Base-by-base conservation (phyloP, 345 rosid genomes). In the Erucastrum elatum region DNA sequence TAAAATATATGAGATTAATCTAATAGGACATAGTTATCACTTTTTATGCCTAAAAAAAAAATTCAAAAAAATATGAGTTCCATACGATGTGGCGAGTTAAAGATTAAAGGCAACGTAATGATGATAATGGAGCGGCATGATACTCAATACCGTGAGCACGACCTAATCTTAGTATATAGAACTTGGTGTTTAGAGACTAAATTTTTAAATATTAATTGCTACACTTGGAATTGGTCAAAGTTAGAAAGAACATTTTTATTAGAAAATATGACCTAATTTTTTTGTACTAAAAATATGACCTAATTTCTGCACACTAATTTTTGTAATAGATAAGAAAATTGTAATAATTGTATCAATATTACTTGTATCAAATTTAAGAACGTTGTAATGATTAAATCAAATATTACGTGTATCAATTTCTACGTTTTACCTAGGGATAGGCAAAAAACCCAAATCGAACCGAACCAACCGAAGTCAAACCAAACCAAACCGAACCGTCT, bases 141-240 rank as follows among this genome's bases (percentile, higher is more conserved):
- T 66, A 66, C 53, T 34, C 71, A 51, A 34, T 34, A 26, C 84
- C 89, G 77, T 83, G 85, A 86, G 84, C 85, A 87, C 85, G 88
- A 66, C 88, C 92, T 83, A 79, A 73, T 4, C n/a, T 25, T 75
- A 56, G 9, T 10, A 58, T 66, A 34, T 55, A 53, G n/a, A 65
- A 75, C n/a, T 13, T 21, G 39, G n/a, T 35, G 17, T 35, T 25
- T 12, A n/a, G 11, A 33, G 6, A 49, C 35, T 30, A 46, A 30
- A 17, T 46, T 63, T 8, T 2, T 12, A 17, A 74, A 0, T 33
- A 12, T 29, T 25, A 12, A 25, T 25, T 34, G 64, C 65, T 64
- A 13, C 11, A 8, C 27, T 74, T 51, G 11, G 71, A 64, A 13
- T 11, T 65, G 30, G 71, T 55, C 78, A 75, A 75, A 66, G 78